Percentiles rank a stretch among this genome's conserved stretches.
Evolutionary conservation across 768 basidiomycete species (phyloP).

Genomic region (Lactifluus piperatus): DNA sequence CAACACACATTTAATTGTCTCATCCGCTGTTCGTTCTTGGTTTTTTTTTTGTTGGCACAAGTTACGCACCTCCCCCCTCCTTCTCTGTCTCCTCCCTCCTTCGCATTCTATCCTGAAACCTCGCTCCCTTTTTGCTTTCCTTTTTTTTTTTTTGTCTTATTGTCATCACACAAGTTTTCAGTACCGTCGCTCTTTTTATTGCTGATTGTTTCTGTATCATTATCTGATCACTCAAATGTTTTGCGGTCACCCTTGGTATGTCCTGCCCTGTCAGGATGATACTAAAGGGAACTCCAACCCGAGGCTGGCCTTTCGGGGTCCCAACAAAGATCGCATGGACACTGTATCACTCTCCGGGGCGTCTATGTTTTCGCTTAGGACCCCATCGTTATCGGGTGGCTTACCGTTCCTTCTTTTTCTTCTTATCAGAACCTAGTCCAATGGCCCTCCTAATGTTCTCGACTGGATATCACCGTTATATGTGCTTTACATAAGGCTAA

Average conservation of each 20-base stretch:
- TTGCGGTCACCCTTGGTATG: slow-evolving; percentile 15
- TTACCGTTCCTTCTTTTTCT: slow-evolving; percentile 9
- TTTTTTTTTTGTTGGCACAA: neutral
- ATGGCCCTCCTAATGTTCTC: slow-evolving; percentile 6
- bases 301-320: slow-evolving; percentile 14
- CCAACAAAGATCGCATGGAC: slow-evolving; percentile 17
- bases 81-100: neutral
- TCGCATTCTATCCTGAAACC: neutral
- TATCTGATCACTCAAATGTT: slow-evolving; percentile 17
- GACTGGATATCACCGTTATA: slow-evolving; percentile 17
- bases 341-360: slow-evolving; percentile 17
- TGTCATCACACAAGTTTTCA: neutral
- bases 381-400: slow-evolving; percentile 12
- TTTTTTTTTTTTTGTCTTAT: slow-evolving; percentile 8
- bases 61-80: neutral
- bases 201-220: slow-evolving; percentile 19
- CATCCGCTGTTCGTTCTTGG: neutral
- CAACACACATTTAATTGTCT: neutral
- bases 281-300: slow-evolving; percentile 7
- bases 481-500: slow-evolving; percentile 18
- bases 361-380: slow-evolving; percentile 10
- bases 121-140: neutral
- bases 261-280: slow-evolving; percentile 1
- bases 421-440: slow-evolving; percentile 14
- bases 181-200: slow-evolving; percentile 10